phyloP scores from a whole-genome alignment of 208 protist species.

The Trypanosoma platydactyli region DNA sequence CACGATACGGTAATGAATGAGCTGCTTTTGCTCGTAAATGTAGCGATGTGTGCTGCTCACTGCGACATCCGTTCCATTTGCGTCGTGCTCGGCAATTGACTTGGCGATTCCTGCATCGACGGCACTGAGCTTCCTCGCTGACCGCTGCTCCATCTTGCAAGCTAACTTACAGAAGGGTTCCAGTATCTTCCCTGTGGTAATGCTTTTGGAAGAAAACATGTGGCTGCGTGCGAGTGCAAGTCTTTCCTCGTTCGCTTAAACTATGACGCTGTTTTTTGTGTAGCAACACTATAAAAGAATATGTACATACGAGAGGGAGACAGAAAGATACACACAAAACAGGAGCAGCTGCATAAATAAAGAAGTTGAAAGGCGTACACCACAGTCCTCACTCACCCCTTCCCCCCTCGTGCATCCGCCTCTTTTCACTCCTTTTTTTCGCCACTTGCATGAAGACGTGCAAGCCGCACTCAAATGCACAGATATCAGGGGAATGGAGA shows the following conservation, averaged over 20 bases:
- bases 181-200: slow-evolving; percentile 37
- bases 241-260: neutral
- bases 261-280: too few relatives aligned
- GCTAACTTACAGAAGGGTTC: slow-evolving; percentile 53
- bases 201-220: slow-evolving; percentile 19
- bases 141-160: slow-evolving; percentile 63
- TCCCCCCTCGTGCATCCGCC: slow-evolving; percentile 8
- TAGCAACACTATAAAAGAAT: too few relatives aligned
- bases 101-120: slow-evolving; percentile 40
- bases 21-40: slow-evolving; percentile 65
- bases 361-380: too few relatives aligned
- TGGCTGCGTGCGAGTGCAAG: neutral
- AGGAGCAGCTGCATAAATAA: too few relatives aligned
- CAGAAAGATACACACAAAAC: too few relatives aligned
- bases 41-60: slow-evolving; percentile 59
- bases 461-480: neutral
- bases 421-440: slow-evolving; percentile 45
- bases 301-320: too few relatives aligned
- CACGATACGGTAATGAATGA: slow-evolving; percentile 79
- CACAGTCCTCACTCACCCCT: too few relatives aligned
- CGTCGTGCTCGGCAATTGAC: slow-evolving; percentile 50
- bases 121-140: slow-evolving; percentile 45
- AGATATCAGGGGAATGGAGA: slow-evolving; percentile 13
- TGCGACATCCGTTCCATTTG: slow-evolving; percentile 68
- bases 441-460: neutral